Conservation (phyloP, 2,329 filamentous ascomycete genomes). For the Monosporascus sp. region DNA sequence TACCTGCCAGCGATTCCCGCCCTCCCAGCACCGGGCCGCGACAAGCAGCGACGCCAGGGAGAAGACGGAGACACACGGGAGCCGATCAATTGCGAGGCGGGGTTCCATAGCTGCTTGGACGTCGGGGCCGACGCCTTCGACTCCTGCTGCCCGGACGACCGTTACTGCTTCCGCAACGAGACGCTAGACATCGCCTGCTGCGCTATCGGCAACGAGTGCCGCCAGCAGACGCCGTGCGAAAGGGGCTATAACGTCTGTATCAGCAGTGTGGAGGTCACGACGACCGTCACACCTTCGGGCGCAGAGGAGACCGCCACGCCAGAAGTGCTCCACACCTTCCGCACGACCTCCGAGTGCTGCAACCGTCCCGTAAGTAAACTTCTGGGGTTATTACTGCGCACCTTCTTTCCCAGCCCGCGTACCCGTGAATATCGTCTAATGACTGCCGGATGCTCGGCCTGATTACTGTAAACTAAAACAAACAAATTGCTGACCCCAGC, state of each 20-base stretch:
- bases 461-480: too few species aligned
- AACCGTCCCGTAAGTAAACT: slow-evolving; percentile 8
- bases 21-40: neutral
- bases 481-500: too few species aligned
- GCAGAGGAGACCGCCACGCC: neutral
- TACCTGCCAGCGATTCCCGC: neutral
- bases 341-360: slow-evolving; percentile 12
- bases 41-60: too few species aligned
- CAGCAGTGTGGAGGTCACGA: slow-evolving; percentile 6
- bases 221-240: slow-evolving; percentile 8
- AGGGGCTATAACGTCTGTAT: slow-evolving; percentile 14
- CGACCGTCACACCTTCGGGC: neutral
- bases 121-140: slow-evolving; percentile 3
- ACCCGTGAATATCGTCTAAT: too few species aligned
- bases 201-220: slow-evolving; percentile 11
- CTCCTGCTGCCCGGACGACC: slow-evolving; percentile 17
- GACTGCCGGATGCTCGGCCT: too few species aligned
- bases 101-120: slow-evolving; percentile 18
- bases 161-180: slow-evolving; percentile 18
- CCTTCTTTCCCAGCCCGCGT: too few species aligned
- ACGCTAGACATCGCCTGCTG: slow-evolving; percentile 17
- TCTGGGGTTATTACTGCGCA: too few species aligned
- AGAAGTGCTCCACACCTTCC: slow-evolving; percentile 1
- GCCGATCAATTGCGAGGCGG: slow-evolving; percentile 6
- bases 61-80: neutral